Base-by-base conservation (phyloP, 2,329 filamentous ascomycete genomes). In the Pseudonectria foliicola region DNA sequence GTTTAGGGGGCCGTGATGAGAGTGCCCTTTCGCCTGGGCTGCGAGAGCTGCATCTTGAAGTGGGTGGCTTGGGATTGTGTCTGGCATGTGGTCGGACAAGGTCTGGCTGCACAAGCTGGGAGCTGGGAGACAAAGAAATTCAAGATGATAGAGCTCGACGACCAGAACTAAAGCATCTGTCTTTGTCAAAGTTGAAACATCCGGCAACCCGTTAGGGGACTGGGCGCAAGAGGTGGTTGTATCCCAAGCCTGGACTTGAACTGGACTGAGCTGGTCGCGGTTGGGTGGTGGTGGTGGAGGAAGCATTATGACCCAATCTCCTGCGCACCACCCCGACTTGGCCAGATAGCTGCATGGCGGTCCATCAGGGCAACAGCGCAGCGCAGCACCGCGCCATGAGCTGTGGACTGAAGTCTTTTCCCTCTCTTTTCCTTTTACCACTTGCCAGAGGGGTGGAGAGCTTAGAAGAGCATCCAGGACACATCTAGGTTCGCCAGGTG, bases 361-460 rank as follows among this genome's bases (percentile, higher is more conserved):
- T 21, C 8, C 18, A 6, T 21, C 5, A 21, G 5, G 5, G 18
- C 18, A 21, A 8, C 18, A 21, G 18, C 18, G 18, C 18, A 21
- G 18, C 5, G 18, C 18, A 21, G 18, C 5, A 8, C 18, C 18
- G 18, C 8, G 13, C 13, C 27, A 13, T 13, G 15, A 29, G 13
- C 15, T 29, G 27, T 13, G 10, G 10, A 8, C 15, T 6, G 6
- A 29, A 15, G 13, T 15, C 35, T 34, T 42, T 35, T 30, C 42
- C 40, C 45, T 52, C 46, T 46, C 42, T 46, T 43, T 42, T 40
- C 47, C 50, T 44, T 13, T 37, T 41, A 45, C 43, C 43, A 44
- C 40, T 52, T 45, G 44, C 38, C 39, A 35, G 38, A 35, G 35
- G 35, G 38, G n/a, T n/a, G n/a, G n/a, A n/a, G 39, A 8, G 18